Evolutionary conservation across 352 stramenopile species (phyloP), one percentile per base, ranked within the genome.

Genomic region (Globisporangium paroecandrum): DNA sequence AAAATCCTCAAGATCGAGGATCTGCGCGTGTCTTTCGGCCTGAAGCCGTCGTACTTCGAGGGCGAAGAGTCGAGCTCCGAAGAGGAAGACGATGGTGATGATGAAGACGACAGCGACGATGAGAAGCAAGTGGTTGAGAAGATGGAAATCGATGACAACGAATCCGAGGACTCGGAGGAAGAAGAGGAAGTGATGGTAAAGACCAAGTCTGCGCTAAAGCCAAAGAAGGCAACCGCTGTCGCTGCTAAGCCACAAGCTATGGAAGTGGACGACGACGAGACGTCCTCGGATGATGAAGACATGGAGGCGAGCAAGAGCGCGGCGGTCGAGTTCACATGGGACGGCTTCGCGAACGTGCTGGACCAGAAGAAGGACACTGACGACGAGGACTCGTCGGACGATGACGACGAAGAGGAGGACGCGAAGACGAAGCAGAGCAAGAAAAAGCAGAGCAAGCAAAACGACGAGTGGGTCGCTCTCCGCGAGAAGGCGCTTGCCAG

Each of bases 31-130:
- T 97, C 90, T 32, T 97, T 99, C 36, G 97, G 96, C 49, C 85
- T 99, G 43, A 99, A 99, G 80, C 92, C 94, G 5, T 98, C 96
- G 72, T 98, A 98, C 75, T 99, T 99, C 73, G 90, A 92, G 20
- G 89, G 90, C 62, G 95, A 98, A 38, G 95, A 96, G 71, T 97
- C 84, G 67, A 90, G 84, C 3, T 86, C 93, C 62, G 87, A 95
- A 54, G 86, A 95, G 41, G 86, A 93, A 58, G 77, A 88, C 1
- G 85, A 92, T 0, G 84, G 91, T 0, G 84, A 93, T 2, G 84
- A 94, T 7, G 75, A 87, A 22, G 73, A 85, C 22, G 67, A 82
- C 6, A 60, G 43, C 22, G 54, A 57, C 7, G 71, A 80, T 5
- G 73, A 81, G 0, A 68, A 69, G 38, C 69, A 66, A 15, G 70